These are phyloP conservation scores for Pseudozyma sp. DNA, from an alignment of 1,284 basidiomycete genomes.

Conservation along the genomic window DNA sequence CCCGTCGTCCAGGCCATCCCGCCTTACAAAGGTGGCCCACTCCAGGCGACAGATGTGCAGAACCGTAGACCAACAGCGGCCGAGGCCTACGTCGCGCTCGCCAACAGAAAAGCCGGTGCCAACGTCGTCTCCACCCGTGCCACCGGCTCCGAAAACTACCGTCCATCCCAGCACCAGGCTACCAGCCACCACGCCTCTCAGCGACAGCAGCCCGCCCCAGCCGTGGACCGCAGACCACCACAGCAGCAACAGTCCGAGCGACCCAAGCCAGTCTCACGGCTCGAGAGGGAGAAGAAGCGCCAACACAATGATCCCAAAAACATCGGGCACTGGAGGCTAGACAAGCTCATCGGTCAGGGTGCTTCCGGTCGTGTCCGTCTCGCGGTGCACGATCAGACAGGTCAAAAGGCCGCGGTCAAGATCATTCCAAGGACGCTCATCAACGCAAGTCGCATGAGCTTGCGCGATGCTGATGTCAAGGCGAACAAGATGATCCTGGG, in stretches of 20 bases:
- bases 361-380: constrained; percentile 86
- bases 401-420: constrained; percentile 93
- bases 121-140: constrained; percentile 37
- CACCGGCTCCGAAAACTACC: constrained; percentile 42
- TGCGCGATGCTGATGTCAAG: constrained; percentile 77
- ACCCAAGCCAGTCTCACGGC: constrained; percentile 54
- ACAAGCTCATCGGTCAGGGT: constrained; percentile 90
- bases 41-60: constrained; percentile 42
- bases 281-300: constrained; percentile 69
- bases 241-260: constrained; percentile 27
- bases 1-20: constrained; percentile 47
- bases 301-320: constrained; percentile 70
- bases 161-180: constrained; percentile 26
- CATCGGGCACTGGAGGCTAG: constrained; percentile 93
- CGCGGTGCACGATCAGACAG: constrained; percentile 86
- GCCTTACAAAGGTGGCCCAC: constrained; percentile 47
- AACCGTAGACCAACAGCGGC: constrained; percentile 44
- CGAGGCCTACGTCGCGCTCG: constrained; percentile 43
- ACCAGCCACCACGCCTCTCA: constrained; percentile 42
- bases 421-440: constrained; percentile 89
- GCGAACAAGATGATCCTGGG: constrained; percentile 86
- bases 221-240: constrained; percentile 36
- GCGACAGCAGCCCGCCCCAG: constrained; percentile 36
- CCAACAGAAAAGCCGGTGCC: constrained; percentile 44
- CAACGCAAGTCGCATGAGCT: constrained; percentile 78